Evolutionary conservation across 768 basidiomycete genomes (phyloP).

Genomic region (Tricholoma sp.): DNA sequence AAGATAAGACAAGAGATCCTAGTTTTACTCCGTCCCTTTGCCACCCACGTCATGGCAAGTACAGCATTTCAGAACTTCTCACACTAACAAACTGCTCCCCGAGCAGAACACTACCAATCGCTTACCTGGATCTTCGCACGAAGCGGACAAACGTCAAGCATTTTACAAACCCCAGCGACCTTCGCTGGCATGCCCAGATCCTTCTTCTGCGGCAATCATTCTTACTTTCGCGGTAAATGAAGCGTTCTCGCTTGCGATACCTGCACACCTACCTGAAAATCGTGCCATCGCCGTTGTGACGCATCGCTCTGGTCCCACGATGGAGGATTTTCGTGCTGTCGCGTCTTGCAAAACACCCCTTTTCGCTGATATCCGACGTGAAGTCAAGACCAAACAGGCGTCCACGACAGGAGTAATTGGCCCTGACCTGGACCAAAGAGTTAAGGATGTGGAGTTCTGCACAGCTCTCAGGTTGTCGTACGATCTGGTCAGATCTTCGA

Average conservation of each 20-base stretch:
- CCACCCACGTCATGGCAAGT: slow-evolving; percentile 13
- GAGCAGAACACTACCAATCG: neutral
- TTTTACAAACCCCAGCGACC: slow-evolving; percentile 6
- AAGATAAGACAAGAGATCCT: slow-evolving; percentile 38
- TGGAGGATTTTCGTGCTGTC: slow-evolving; percentile 45
- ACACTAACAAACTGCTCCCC: neutral
- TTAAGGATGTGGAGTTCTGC: slow-evolving; percentile 24
- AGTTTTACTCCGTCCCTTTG: slow-evolving; percentile 36
- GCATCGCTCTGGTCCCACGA: slow-evolving; percentile 46
- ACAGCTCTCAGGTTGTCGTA: slow-evolving; percentile 10
- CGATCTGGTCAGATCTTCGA: slow-evolving; percentile 18
- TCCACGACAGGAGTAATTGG: neutral
- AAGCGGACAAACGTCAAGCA: neutral
- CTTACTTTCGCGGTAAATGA: slow-evolving; percentile 51
- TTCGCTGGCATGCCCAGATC: slow-evolving; percentile 28
- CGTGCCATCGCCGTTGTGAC: slow-evolving; percentile 39
- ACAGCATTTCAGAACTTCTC: neutral
- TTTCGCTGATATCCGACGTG: slow-evolving; percentile 36
- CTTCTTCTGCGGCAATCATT: slow-evolving; percentile 42
- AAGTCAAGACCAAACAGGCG: slow-evolving; percentile 3
- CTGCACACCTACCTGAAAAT: slow-evolving; percentile 46
- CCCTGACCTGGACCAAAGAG: slow-evolving; percentile 28
- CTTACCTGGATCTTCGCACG: slow-evolving; percentile 1
- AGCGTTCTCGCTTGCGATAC: slow-evolving; percentile 35
- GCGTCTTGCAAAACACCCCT: slow-evolving; percentile 41